Evolutionary conservation across 805 yeast genomes (phyloP).

Genomic region (Zygosaccharomyces kombuchaensis): DNA sequence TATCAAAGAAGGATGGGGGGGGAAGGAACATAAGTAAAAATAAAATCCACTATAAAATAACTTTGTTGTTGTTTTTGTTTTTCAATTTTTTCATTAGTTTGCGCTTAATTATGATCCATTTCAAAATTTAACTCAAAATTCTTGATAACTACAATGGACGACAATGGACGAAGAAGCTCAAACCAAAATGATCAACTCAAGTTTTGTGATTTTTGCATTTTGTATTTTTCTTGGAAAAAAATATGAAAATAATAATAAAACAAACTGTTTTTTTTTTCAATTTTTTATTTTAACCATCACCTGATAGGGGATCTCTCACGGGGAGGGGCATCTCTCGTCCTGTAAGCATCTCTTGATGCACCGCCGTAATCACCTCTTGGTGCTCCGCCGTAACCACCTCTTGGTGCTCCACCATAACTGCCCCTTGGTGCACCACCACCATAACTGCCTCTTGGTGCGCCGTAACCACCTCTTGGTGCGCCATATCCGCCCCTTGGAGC

Average conservation of each 20-base stretch:
- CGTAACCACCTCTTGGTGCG: constrained; percentile 31
- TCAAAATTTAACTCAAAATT: not conserved
- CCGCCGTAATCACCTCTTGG: constrained; percentile 28
- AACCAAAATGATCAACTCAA: constrained; percentile 6
- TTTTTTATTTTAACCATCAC: constrained; percentile 26
- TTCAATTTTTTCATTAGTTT: constrained; percentile 4
- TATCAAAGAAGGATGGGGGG: constrained; percentile 13
- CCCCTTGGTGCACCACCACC: constrained; percentile 30
- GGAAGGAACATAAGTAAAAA: constrained; percentile 14
- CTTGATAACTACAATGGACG: constrained; percentile 2
- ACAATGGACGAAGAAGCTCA: constrained; percentile 1
- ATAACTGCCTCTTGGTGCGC: constrained; percentile 32
- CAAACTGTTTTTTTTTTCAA: constrained; percentile 10
- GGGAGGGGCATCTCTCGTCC: constrained; percentile 48
- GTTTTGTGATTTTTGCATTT: constrained; percentile 9
- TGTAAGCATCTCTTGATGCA: constrained; percentile 41
- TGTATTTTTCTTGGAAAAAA: constrained; percentile 11
- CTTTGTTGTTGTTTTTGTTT: constrained; percentile 11
- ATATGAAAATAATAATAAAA: constrained; percentile 16
- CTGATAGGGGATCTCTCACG: constrained; percentile 78
- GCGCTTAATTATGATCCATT: constrained; percentile 3
- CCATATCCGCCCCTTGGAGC: constrained; percentile 38
- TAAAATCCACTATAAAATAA: constrained; percentile 21
- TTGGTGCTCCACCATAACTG: constrained; percentile 27
- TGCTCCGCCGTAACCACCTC: constrained; percentile 28